phyloP scores from a whole-genome alignment of 1,139 yeast genomes.

The Diutina sp. region DNA sequence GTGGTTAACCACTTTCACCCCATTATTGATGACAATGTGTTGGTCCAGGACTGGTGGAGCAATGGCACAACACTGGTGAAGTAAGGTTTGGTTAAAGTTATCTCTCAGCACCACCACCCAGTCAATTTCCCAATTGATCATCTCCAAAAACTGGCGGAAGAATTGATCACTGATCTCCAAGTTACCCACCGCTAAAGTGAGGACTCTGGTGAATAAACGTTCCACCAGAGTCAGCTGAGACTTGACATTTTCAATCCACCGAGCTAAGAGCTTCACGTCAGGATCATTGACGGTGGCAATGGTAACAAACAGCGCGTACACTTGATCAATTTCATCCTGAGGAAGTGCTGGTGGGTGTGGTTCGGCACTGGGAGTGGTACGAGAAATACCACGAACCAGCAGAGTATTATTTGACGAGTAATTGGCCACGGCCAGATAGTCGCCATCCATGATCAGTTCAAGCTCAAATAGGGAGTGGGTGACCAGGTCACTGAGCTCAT shows the following conservation, averaged over 20 bases:
- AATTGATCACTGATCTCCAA: constrained; percentile 35
- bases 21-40: constrained; percentile 29
- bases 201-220: constrained; percentile 14
- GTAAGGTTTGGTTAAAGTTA: constrained; percentile 26
- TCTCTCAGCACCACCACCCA: constrained; percentile 21
- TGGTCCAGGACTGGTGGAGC: constrained; percentile 19
- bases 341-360: neutral
- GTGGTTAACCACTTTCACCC: constrained; percentile 29
- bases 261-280: constrained; percentile 29
- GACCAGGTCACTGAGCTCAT: constrained; percentile 73
- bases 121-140: constrained; percentile 31
- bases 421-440: constrained; percentile 15
- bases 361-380: neutral
- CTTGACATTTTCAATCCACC: constrained; percentile 38
- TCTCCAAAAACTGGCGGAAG: constrained; percentile 29
- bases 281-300: constrained; percentile 38
- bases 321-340: constrained; percentile 41
- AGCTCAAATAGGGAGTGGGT: constrained; percentile 68
- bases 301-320: constrained; percentile 54
- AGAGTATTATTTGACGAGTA: constrained; percentile 6
- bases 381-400: neutral
- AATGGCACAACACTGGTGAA: constrained; percentile 35
- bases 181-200: constrained; percentile 48
- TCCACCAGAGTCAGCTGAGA: constrained; percentile 5
- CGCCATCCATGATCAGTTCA: constrained; percentile 81